Evolutionary conservation across 2,329 filamentous ascomycete genomes (phyloP).

Genomic region (Curvularia spicifera): DNA sequence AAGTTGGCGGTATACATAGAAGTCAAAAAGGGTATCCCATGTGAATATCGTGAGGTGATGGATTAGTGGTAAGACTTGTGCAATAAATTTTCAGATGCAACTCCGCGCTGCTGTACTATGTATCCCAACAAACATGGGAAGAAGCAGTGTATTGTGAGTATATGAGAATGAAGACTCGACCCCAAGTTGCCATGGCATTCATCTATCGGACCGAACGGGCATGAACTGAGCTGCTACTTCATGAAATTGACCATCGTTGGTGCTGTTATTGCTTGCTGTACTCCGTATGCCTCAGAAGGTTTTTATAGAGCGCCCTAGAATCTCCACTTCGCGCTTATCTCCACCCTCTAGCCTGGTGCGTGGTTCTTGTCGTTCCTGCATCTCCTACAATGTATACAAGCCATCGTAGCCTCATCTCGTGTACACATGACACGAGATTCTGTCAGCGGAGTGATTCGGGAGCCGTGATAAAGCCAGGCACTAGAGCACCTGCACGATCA

Average conservation of each 20-base stretch:
- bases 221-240: neutral
- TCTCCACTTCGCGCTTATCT: neutral
- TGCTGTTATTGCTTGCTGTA: neutral
- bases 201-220: neutral
- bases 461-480: too few species aligned
- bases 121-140: too few species aligned
- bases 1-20: too few species aligned
- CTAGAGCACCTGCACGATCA: neutral
- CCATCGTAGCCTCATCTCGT: neutral
- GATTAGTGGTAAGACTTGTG: too few species aligned
- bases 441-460: neutral
- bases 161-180: neutral
- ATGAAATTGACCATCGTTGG: neutral
- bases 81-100: too few species aligned
- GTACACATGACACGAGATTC: neutral
- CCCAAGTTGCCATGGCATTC: neutral
- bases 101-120: too few species aligned
- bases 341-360: neutral
- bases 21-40: too few species aligned
- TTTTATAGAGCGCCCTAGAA: neutral
- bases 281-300: neutral
- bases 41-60: too few species aligned
- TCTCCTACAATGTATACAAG: neutral
- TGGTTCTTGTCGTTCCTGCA: neutral
- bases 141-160: too few species aligned